Evolutionary conservation across 2,329 filamentous ascomycete species (phyloP).

Genomic region (Botryotinia convoluta): DNA sequence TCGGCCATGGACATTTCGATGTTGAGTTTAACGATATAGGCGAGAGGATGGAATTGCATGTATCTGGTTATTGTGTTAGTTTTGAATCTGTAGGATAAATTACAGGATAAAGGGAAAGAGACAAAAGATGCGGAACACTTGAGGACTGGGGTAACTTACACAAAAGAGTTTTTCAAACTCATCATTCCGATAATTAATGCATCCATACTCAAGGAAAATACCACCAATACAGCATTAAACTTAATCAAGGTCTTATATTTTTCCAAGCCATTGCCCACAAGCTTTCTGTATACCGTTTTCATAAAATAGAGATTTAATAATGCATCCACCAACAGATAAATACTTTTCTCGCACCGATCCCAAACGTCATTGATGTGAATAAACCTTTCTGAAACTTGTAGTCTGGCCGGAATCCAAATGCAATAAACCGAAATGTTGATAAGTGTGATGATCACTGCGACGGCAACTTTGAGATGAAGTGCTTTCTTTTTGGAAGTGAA

Average conservation of each 20-base stretch:
- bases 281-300: constrained; percentile 40
- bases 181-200: constrained; percentile 42
- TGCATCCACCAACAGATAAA: constrained; percentile 51
- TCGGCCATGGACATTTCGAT: constrained; percentile 47
- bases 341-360: constrained; percentile 52
- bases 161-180: constrained; percentile 39
- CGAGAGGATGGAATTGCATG: constrained; percentile 44
- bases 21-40: constrained; percentile 45
- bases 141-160: constrained; percentile 31
- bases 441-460: constrained; percentile 41
- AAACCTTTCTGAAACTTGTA: constrained; percentile 43
- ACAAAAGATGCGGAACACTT: background rate
- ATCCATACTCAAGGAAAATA: constrained; percentile 44
- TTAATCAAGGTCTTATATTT: constrained; percentile 43
- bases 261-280: constrained; percentile 38
- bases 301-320: constrained; percentile 54
- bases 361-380: constrained; percentile 49
- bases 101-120: background rate
- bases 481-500: constrained; percentile 43
- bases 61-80: constrained; percentile 26
- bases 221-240: constrained; percentile 44
- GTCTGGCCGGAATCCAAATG: constrained; percentile 53
- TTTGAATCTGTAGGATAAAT: background rate
- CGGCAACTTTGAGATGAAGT: constrained; percentile 43
- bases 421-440: constrained; percentile 54